Evolutionary conservation across 352 stramenopile genomes (phyloP).

Genomic region (Globisporangium heterothallicum): DNA sequence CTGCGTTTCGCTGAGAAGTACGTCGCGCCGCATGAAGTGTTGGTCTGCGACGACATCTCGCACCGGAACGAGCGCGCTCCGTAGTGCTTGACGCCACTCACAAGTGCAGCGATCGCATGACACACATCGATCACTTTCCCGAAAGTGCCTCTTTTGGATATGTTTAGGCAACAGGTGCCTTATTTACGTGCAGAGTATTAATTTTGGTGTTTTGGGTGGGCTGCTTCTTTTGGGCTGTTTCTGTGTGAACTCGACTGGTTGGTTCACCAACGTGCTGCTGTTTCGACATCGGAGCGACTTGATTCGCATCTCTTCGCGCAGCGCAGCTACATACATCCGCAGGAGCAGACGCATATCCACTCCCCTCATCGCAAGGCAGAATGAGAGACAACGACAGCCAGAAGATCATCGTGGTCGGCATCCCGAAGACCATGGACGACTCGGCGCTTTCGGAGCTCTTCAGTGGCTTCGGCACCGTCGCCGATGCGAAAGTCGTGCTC

Average conservation of each 20-base stretch:
- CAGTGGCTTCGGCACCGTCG: constrained; percentile 58
- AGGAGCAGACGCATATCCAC: constrained; percentile 1
- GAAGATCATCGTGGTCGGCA: constrained; percentile 83
- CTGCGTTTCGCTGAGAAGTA: constrained; percentile 57
- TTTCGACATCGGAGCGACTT: background rate
- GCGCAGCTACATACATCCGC: background rate
- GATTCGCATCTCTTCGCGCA: constrained; percentile 4
- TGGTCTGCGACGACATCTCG: constrained; percentile 38
- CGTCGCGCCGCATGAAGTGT: constrained; percentile 33
- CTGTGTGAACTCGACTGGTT: background rate
- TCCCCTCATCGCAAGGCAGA: too few relatives aligned
- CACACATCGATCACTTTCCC: background rate
- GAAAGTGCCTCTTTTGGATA: background rate
- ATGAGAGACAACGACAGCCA: constrained; percentile 78
- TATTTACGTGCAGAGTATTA: background rate
- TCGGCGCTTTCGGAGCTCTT: constrained; percentile 67
- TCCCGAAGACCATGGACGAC: constrained; percentile 73
- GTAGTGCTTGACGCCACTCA: background rate
- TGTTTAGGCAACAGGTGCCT: background rate
- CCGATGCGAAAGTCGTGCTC: constrained; percentile 68
- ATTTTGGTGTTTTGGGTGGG: background rate
- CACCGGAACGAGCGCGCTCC: background rate
- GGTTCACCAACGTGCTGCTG: background rate
- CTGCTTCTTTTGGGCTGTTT: background rate
- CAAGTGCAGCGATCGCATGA: background rate